phyloP scores from a whole-genome alignment of 208 protist genomes.

The Leishmania lainsoni region DNA sequence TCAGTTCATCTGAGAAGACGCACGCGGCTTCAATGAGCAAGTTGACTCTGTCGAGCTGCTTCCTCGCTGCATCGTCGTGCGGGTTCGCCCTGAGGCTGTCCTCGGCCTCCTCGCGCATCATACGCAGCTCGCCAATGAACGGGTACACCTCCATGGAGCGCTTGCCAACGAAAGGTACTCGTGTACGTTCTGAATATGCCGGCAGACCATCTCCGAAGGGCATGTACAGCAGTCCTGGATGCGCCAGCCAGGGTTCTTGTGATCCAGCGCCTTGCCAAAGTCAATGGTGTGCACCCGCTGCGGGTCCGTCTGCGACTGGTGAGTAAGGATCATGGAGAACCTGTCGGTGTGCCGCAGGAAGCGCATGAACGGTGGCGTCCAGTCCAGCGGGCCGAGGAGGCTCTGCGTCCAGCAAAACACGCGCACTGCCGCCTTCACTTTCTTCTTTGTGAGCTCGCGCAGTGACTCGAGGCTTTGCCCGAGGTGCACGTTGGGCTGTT shows the following conservation, averaged over 20 bases:
- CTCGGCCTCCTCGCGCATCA: constrained; percentile 63
- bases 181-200: constrained; percentile 89
- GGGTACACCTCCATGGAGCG: constrained; percentile 72
- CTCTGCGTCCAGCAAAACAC: constrained; percentile 72
- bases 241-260: constrained; percentile 44
- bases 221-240: constrained; percentile 83
- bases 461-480: constrained; percentile 50
- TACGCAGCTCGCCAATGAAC: constrained; percentile 69
- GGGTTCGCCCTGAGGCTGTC: constrained; percentile 41
- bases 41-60: constrained; percentile 37
- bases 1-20: constrained; percentile 70
- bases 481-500: constrained; percentile 59
- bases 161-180: constrained; percentile 86
- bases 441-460: constrained; percentile 64
- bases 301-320: constrained; percentile 77
- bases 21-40: constrained; percentile 66
- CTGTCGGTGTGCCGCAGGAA: constrained; percentile 77
- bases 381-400: constrained; percentile 62
- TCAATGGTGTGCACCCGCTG: constrained; percentile 64
- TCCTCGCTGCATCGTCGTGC: constrained; percentile 28
- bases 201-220: constrained; percentile 68
- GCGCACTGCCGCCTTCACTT: constrained; percentile 62
- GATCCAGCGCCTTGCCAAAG: constrained; percentile 63
- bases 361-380: constrained; percentile 80
- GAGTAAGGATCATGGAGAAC: constrained; percentile 60